Evolutionary conservation across 176 grass and related monocot species (phyloP).

Genomic region (Rhynchospora pubera): DNA sequence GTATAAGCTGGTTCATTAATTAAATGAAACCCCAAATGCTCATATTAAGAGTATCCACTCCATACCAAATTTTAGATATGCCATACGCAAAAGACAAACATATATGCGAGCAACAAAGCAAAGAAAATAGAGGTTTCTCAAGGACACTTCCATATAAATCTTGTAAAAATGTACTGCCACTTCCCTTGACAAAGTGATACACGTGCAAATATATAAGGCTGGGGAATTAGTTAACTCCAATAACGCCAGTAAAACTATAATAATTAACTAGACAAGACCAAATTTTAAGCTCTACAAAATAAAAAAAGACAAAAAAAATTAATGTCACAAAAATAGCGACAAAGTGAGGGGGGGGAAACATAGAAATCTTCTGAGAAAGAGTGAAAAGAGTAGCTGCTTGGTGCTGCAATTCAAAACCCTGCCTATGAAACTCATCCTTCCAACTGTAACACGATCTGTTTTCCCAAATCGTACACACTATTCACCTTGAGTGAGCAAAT

Average conservation of each 20-base stretch:
- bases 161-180: background rate
- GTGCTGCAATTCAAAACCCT: conserved; percentile 16
- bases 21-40: background rate
- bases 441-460: background rate
- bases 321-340: background rate
- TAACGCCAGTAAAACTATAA: conserved; percentile 15
- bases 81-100: background rate
- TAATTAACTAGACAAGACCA: conserved; percentile 13
- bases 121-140: background rate
- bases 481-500: conserved; percentile 15
- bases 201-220: conserved; percentile 1
- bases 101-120: background rate
- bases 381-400: background rate
- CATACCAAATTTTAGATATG: background rate
- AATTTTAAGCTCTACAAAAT: conserved; percentile 25
- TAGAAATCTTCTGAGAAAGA: background rate
- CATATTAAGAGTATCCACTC: background rate
- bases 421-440: conserved; percentile 10
- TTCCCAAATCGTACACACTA: conserved; percentile 17
- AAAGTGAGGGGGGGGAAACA: background rate
- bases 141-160: background rate
- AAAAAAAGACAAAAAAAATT: background rate
- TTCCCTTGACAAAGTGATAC: background rate
- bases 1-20: background rate
- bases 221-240: background rate